Evolutionary conservation across 2,329 filamentous ascomycete genomes (phyloP).

Genomic region (Xylaria digitata): DNA sequence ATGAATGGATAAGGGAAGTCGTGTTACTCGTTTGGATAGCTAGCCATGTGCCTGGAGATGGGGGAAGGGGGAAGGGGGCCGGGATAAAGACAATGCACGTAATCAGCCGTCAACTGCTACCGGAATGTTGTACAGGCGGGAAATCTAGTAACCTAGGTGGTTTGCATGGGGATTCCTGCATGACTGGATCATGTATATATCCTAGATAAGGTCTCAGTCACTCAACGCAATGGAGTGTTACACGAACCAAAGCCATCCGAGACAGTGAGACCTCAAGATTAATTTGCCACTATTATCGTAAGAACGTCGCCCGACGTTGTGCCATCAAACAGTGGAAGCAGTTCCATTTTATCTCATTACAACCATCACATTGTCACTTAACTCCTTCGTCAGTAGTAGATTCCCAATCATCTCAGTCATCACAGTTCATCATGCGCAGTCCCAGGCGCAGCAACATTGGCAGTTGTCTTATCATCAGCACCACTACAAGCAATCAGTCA

Average conservation of each 20-base stretch:
- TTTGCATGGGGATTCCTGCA: not conserved
- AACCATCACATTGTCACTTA: not conserved
- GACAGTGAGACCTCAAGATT: not conserved
- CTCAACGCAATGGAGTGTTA: not conserved
- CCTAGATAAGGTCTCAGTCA: not conserved
- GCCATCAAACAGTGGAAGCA: not conserved
- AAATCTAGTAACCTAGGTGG: not conserved
- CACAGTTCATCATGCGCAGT: slow-evolving; percentile 36
- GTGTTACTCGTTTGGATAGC: not conserved
- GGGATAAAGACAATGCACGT: not conserved
- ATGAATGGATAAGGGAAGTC: not conserved
- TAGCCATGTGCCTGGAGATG: not conserved
- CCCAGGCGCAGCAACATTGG: slow-evolving; percentile 7
- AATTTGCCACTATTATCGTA: not conserved
- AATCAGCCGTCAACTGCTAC: not conserved
- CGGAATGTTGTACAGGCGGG: not conserved
- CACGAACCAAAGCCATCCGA: not conserved
- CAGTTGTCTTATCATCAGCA: slow-evolving; percentile 3
- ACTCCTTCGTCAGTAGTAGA: not conserved
- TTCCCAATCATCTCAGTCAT: not conserved
- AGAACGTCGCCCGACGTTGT: too few species aligned
- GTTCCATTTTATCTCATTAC: not conserved
- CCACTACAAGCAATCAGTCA: slow-evolving; percentile 7
- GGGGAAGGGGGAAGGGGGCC: not conserved
- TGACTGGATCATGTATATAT: not conserved